Evolutionary conservation across 352 stramenopile genomes (phyloP).

Genomic region (Phytopythium kandeliae): DNA sequence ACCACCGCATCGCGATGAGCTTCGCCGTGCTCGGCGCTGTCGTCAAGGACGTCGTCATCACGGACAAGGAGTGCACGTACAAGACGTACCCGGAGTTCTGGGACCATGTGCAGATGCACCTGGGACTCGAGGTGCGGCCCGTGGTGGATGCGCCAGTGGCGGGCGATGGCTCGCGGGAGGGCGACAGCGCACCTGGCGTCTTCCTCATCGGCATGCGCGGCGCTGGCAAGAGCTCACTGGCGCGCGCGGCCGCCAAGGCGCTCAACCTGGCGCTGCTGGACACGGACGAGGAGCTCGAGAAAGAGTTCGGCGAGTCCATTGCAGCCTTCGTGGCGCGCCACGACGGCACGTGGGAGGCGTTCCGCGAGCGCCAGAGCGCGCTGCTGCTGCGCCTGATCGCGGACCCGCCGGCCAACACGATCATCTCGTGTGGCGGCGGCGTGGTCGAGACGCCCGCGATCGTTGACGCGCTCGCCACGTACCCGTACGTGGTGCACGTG

Average conservation of each 20-base stretch:
- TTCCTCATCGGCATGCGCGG: constrained; percentile 88
- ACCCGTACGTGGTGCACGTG: constrained; percentile 68
- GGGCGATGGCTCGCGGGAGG: constrained; percentile 7
- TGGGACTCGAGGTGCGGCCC: constrained; percentile 49
- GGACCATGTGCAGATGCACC: constrained; percentile 65
- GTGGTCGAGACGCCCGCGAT: constrained; percentile 73
- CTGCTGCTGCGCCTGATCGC: constrained; percentile 56
- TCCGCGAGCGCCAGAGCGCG: constrained; percentile 58
- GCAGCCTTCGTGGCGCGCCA: constrained; percentile 58
- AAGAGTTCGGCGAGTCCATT: constrained; percentile 62
- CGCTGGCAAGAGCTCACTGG: constrained; percentile 80
- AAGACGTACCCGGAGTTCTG: constrained; percentile 99
- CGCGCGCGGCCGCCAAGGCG: constrained; percentile 29
- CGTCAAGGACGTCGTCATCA: constrained; percentile 90
- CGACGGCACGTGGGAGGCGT: constrained; percentile 65
- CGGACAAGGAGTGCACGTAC: constrained; percentile 96
- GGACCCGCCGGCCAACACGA: constrained; percentile 48
- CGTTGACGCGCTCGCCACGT: constrained; percentile 50
- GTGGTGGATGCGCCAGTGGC: constrained; percentile 24
- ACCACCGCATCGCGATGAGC: constrained; percentile 98
- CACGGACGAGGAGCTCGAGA: constrained; percentile 69
- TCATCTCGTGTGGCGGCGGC: constrained; percentile 82
- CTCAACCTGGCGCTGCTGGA: constrained; percentile 67
- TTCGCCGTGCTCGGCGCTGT: constrained; percentile 94
- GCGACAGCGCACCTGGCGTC: constrained; percentile 29